phyloP scores from a whole-genome alignment of 2,329 filamentous ascomycete genomes.

The Chaetomiaceae sp. region DNA sequence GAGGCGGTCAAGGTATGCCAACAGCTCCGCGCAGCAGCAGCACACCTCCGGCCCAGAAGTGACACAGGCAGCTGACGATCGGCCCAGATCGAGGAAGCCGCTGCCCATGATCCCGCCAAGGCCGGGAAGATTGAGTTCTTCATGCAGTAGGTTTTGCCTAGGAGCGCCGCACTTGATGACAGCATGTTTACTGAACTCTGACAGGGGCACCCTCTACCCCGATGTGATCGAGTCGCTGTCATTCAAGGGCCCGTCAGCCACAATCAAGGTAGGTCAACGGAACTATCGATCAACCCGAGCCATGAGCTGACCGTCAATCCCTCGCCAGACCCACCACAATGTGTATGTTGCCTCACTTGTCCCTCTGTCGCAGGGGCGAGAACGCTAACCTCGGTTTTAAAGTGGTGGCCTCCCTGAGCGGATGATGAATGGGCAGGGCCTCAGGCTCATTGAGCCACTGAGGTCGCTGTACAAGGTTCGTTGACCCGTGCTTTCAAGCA shows the following conservation, averaged over 20 bases:
- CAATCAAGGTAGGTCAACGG: constrained; percentile 33
- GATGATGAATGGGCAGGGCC: constrained; percentile 25
- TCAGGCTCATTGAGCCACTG: constrained; percentile 73
- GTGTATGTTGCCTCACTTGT: constrained; percentile 10
- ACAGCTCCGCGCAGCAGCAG: background rate
- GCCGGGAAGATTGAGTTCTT: constrained; percentile 81
- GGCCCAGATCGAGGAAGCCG: constrained; percentile 60
- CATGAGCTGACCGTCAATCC: constrained; percentile 1
- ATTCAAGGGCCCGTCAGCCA: constrained; percentile 44
- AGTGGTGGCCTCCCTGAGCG: constrained; percentile 35
- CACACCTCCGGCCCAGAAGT: background rate
- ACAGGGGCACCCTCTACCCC: constrained; percentile 52
- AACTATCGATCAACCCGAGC: background rate
- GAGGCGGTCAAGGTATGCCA: constrained; percentile 45
- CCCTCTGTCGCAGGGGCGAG: constrained; percentile 1
- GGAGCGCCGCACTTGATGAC: too few relatives aligned
- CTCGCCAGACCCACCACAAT: constrained; percentile 27
- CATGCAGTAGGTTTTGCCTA: constrained; percentile 49
- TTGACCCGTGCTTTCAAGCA: too few relatives aligned
- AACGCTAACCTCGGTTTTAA: constrained; percentile 18
- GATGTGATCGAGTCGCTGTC: constrained; percentile 49
- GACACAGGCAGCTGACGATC: constrained; percentile 3
- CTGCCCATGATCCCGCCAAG: constrained; percentile 52
- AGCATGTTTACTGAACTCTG: constrained; percentile 47
- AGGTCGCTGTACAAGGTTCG: constrained; percentile 72